A percentile compares a stretch with the other conserved stretches of the same genome.
Conservation (phyloP, 2,329 filamentous ascomycete species). For the Neofusicoccum cordaticola region DNA sequence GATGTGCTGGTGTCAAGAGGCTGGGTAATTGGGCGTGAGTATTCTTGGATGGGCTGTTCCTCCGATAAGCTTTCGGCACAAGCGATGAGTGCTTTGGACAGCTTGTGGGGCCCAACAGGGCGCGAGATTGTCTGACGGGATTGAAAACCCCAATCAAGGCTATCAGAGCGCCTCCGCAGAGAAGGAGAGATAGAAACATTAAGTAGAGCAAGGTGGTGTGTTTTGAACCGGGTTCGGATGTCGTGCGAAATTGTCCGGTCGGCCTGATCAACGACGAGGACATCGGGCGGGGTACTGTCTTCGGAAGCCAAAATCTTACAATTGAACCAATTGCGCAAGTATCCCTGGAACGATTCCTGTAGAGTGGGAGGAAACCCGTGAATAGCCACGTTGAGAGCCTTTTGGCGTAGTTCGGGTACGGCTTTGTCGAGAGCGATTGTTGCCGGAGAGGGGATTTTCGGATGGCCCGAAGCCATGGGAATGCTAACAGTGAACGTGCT, state of each 20-base stretch:
- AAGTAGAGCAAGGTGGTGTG: constrained; percentile 1
- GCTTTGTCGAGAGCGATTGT: not conserved
- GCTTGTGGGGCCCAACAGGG: constrained; percentile 35
- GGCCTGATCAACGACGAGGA: constrained; percentile 12
- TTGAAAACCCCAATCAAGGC: constrained; percentile 18
- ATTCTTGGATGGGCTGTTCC: not conserved
- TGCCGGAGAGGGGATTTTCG: not conserved
- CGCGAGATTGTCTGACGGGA: constrained; percentile 33
- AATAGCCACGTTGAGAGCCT: not conserved
- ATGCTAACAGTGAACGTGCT: constrained; percentile 29
- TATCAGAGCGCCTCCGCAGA: not conserved
- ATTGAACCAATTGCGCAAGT: constrained; percentile 8
- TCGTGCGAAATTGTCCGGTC: not conserved
- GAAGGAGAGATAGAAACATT: not conserved
- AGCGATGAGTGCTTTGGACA: constrained; percentile 31
- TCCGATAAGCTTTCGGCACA: not conserved
- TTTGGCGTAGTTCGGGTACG: constrained; percentile 4
- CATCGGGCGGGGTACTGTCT: not conserved
- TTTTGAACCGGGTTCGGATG: constrained; percentile 3
- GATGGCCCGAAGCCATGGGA: constrained; percentile 1
- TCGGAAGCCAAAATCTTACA: not conserved
- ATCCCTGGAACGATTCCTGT: not conserved
- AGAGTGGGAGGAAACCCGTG: not conserved
- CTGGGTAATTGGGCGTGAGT: not conserved
- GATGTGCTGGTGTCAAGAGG: not conserved